Conservation (phyloP, 345 rosid genomes). For the Arabidopsis thaliana region DNA sequence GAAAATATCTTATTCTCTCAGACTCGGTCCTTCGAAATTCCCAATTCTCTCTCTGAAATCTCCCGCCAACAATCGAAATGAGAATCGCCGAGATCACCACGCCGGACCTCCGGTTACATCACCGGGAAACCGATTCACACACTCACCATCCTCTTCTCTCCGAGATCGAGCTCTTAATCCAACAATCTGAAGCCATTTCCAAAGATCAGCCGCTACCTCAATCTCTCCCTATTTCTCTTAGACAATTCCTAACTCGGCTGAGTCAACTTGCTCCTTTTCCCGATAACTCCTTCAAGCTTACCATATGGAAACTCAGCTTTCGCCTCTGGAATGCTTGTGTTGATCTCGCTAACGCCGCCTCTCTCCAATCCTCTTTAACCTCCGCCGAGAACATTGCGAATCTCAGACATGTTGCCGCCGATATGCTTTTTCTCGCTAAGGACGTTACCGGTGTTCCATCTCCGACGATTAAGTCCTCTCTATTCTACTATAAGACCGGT, state of each 20-base stretch:
- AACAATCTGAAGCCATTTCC: conserved; percentile 59
- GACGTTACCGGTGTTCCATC: conserved; percentile 78
- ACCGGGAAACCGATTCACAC: conserved; percentile 30
- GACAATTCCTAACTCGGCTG: conserved; percentile 59
- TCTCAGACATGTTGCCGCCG: conserved; percentile 85
- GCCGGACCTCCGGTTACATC: conserved; percentile 55
- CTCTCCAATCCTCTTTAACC: conserved; percentile 52
- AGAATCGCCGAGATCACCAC: conserved; percentile 83
- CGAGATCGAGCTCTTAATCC: conserved; percentile 68
- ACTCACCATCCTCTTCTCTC: conserved; percentile 54
- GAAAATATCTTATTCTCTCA: conserved; percentile 16
- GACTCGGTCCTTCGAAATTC: conserved; percentile 9
- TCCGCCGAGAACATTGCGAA: conserved; percentile 48
- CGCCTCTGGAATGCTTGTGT: conserved; percentile 98
- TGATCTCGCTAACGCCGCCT: conserved; percentile 70
- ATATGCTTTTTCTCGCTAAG: conserved; percentile 71
- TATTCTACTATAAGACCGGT: conserved; percentile 84
- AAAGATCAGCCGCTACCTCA: conserved; percentile 47
- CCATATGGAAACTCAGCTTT: conserved; percentile 87
- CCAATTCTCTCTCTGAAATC: conserved; percentile 17
- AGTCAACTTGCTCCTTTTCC: conserved; percentile 65
- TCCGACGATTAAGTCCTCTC: conserved; percentile 69
- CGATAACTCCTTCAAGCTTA: conserved; percentile 64
- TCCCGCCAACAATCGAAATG: conserved; percentile 57
- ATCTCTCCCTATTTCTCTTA: conserved; percentile 59